These are phyloP conservation scores for Zoysia japonica DNA, from an alignment of 176 grass and related monocot species.

Conservation along the genomic window DNA sequence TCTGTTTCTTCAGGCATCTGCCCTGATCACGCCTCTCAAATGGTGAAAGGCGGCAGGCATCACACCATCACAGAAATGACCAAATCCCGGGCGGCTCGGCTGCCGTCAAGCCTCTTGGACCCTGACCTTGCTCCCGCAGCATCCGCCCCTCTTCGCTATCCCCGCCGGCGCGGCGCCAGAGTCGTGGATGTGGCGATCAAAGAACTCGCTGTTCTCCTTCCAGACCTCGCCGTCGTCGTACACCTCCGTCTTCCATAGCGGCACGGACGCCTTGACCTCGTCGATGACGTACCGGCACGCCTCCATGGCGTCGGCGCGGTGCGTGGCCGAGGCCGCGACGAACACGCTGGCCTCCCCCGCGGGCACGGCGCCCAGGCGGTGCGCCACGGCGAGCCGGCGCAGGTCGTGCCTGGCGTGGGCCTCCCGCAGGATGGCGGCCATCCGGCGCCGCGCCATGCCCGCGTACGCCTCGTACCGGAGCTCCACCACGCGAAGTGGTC, in stretches of 20 bases:
- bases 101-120: conserved; percentile 32
- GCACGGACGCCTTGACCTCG: conserved; percentile 90
- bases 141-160: conserved; percentile 16
- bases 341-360: conserved; percentile 89
- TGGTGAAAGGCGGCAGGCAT: background rate
- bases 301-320: conserved; percentile 89
- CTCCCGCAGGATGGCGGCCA: conserved; percentile 53
- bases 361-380: conserved; percentile 64
- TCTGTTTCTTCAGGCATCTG: background rate
- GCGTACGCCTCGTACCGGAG: conserved; percentile 90
- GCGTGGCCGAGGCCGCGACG: conserved; percentile 77
- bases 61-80: background rate
- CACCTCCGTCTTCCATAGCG: conserved; percentile 98
- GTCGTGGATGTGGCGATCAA: conserved; percentile 40
- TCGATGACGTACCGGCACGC: conserved; percentile 89
- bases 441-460: conserved; percentile 68
- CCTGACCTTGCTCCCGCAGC: conserved; percentile 79
- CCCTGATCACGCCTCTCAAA: background rate
- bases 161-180: background rate
- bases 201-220: conserved; percentile 97
- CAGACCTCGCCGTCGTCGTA: conserved; percentile 97
- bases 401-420: conserved; percentile 55
- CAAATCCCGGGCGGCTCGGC: background rate
- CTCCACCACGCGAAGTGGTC: conserved; percentile 89
- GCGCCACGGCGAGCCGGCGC: conserved; percentile 69